These are phyloP conservation scores for Luvunga scandens DNA, from an alignment of 345 rosid species.

Conservation along the genomic window DNA sequence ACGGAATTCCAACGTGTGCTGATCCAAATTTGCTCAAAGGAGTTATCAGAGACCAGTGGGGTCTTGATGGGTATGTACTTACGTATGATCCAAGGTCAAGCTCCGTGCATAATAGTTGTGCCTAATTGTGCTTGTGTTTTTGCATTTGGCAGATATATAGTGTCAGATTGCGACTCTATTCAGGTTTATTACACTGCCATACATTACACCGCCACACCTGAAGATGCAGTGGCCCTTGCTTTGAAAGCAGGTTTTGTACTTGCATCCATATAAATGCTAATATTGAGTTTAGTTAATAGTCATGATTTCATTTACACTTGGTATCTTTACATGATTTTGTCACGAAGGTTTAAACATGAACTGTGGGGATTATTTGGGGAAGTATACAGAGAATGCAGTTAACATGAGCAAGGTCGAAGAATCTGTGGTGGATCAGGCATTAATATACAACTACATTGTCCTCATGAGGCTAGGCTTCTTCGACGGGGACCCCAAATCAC, in stretches of 20 bases:
- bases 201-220: slow-evolving; percentile 45
- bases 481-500: slow-evolving; percentile 42
- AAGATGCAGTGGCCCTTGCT: slow-evolving; percentile 55
- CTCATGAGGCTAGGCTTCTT: slow-evolving; percentile 57
- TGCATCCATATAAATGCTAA: neutral
- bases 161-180: slow-evolving; percentile 70
- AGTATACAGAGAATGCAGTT: slow-evolving; percentile 42
- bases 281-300: neutral
- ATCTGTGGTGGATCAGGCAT: slow-evolving; percentile 39
- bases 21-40: slow-evolving; percentile 37
- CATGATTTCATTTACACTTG: neutral
- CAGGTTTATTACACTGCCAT: slow-evolving; percentile 28
- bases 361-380: slow-evolving; percentile 39
- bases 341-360: slow-evolving; percentile 48
- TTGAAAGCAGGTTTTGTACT: slow-evolving; percentile 37
- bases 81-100: neutral
- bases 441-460: slow-evolving; percentile 37
- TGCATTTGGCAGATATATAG: slow-evolving; percentile 37
- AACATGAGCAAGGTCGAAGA: slow-evolving; percentile 34
- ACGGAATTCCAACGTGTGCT: slow-evolving; percentile 41
- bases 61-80: slow-evolving; percentile 34
- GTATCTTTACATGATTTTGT: neutral
- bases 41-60: slow-evolving; percentile 37
- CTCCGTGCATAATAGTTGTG: neutral
- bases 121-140: neutral